phyloP scores from a whole-genome alignment of 352 stramenopile genomes.

The Phytophthora sojae region DNA sequence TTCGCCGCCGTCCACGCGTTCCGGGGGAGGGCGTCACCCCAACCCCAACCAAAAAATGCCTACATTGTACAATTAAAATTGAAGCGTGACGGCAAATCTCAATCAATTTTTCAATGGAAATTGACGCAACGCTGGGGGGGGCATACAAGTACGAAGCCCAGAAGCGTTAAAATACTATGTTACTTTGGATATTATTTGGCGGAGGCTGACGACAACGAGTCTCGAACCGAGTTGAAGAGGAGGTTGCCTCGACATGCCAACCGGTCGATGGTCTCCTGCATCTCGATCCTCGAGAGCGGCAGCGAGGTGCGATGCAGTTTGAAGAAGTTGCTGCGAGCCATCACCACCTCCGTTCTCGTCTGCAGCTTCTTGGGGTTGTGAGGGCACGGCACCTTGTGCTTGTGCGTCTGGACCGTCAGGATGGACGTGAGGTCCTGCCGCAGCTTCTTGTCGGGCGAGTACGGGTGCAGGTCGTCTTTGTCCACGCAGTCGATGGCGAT shows the following conservation, averaged over 20 bases:
- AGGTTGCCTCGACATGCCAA: constrained; percentile 34
- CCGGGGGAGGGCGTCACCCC: too few relatives aligned
- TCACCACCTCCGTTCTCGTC: constrained; percentile 41
- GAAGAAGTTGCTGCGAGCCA: constrained; percentile 46
- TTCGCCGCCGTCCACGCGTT: too few relatives aligned
- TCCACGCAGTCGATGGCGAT: constrained; percentile 45
- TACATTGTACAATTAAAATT: too few relatives aligned
- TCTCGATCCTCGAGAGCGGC: constrained; percentile 31
- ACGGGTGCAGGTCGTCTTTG: constrained; percentile 46
- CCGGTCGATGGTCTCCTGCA: constrained; percentile 39
- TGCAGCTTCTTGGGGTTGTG: constrained; percentile 21
- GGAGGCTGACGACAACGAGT: constrained; percentile 8
- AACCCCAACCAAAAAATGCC: too few relatives aligned
- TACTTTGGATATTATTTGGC: not conserved
- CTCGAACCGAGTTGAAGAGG: constrained; percentile 32
- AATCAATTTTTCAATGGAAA: too few relatives aligned
- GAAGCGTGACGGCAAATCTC: too few relatives aligned
- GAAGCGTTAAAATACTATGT: too few relatives aligned
- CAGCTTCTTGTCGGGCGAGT: constrained; percentile 32
- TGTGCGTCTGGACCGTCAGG: constrained; percentile 33
- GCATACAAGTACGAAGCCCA: too few relatives aligned
- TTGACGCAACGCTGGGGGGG: too few relatives aligned
- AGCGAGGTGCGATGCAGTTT: constrained; percentile 40
- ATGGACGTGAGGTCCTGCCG: constrained; percentile 46
- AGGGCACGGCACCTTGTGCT: constrained; percentile 9